Conservation (phyloP, 75 land plant genomes). For the Gnetum montanum region DNA sequence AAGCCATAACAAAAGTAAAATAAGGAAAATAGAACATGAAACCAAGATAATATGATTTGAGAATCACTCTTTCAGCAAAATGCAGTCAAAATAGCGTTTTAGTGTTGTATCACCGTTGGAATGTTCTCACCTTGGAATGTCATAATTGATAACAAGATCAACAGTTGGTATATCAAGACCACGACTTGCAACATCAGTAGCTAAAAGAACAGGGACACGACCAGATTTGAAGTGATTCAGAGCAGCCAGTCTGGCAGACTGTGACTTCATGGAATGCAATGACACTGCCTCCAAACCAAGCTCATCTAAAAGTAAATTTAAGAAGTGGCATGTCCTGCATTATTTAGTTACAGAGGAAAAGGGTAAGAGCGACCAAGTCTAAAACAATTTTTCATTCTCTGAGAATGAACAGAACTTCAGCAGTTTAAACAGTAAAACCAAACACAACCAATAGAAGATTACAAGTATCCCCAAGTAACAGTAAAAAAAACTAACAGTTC, state of each 20-base stretch:
- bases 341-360: conserved; percentile 3
- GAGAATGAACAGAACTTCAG: too few species aligned
- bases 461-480: too few species aligned
- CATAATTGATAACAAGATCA: conserved; percentile 93
- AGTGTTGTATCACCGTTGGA: too few species aligned
- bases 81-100: too few species aligned
- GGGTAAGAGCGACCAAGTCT: not conserved
- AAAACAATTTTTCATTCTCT: not conserved
- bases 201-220: conserved; percentile 68
- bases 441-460: too few species aligned
- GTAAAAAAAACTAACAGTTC: too few species aligned
- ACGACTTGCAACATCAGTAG: conserved; percentile 98
- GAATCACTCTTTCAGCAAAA: too few species aligned
- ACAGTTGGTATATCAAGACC: conserved; percentile 99
- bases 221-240: conserved; percentile 85
- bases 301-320: conserved; percentile 73
- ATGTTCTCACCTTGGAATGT: conserved; percentile 91
- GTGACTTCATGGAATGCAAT: conserved; percentile 79
- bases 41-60: too few species aligned
- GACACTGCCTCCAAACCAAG: conserved; percentile 60
- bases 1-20: not conserved
- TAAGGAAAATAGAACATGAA: too few species aligned
- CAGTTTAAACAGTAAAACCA: too few species aligned
- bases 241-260: conserved; percentile 72
- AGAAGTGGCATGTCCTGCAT: conserved; percentile 77